Conservation (phyloP, 2,329 filamentous ascomycete species). For the Sclerotinia subarctica region DNA sequence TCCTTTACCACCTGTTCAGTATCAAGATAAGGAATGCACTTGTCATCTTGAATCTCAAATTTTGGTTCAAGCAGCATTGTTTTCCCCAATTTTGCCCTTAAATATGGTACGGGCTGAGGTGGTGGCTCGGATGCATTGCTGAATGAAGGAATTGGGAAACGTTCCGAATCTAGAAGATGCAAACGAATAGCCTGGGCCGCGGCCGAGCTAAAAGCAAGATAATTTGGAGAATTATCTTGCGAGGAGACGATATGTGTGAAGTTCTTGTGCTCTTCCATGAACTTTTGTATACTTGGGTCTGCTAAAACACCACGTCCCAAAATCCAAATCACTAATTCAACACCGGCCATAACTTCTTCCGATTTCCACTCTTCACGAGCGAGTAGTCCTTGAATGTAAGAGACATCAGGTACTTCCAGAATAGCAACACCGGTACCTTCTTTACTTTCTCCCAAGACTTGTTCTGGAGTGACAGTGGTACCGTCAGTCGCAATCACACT, state of each 20-base stretch:
- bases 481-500: constrained; percentile 64
- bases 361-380: constrained; percentile 69
- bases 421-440: constrained; percentile 74
- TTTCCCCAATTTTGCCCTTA: constrained; percentile 30
- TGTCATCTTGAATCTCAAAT: constrained; percentile 43
- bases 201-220: constrained; percentile 65
- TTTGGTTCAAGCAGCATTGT: constrained; percentile 34
- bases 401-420: constrained; percentile 69
- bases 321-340: constrained; percentile 76
- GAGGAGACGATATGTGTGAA: constrained; percentile 77
- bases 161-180: constrained; percentile 66
- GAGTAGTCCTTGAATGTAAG: constrained; percentile 69
- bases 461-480: constrained; percentile 72
- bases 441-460: constrained; percentile 70
- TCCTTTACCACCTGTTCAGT: constrained; percentile 44
- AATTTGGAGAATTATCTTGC: constrained; percentile 70
- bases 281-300: constrained; percentile 61
- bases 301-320: constrained; percentile 65
- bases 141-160: constrained; percentile 70
- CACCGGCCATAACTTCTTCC: constrained; percentile 59
- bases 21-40: constrained; percentile 49
- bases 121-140: constrained; percentile 43
- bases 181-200: constrained; percentile 67
- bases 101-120: constrained; percentile 23
- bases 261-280: constrained; percentile 60